These are phyloP conservation scores for Aureobasidium sp. DNA, from an alignment of 2,329 filamentous ascomycete species.

Conservation along the genomic window DNA sequence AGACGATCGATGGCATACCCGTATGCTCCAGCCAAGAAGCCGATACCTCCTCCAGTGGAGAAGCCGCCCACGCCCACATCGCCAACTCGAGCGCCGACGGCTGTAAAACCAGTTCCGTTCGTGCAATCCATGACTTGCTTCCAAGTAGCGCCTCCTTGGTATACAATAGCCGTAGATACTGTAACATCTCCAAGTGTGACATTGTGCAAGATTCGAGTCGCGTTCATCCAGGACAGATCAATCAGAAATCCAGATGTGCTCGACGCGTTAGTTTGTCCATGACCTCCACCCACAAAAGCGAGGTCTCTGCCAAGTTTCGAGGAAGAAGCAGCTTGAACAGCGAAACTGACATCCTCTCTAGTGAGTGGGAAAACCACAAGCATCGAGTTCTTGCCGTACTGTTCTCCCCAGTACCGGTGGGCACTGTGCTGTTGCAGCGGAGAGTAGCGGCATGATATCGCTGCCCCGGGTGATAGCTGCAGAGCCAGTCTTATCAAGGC, in stretches of 20 bases:
- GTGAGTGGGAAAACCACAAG: slow-evolving; percentile 16
- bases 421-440: slow-evolving; percentile 13
- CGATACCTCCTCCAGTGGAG: slow-evolving; percentile 15
- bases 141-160: slow-evolving; percentile 16
- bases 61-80: slow-evolving; percentile 16
- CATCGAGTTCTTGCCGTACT: slow-evolving; percentile 13
- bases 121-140: slow-evolving; percentile 11
- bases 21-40: slow-evolving; percentile 13
- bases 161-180: slow-evolving; percentile 8
- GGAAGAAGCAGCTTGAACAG: slow-evolving; percentile 11
- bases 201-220: slow-evolving; percentile 13
- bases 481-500: slow-evolving; percentile 10
- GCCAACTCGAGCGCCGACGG: slow-evolving; percentile 15
- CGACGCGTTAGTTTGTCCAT: slow-evolving; percentile 16
- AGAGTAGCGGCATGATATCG: slow-evolving; percentile 13
- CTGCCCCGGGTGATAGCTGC: slow-evolving; percentile 4
- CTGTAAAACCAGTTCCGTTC: slow-evolving; percentile 10
- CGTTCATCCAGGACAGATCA: slow-evolving; percentile 16
- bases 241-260: slow-evolving; percentile 14
- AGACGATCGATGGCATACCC: slow-evolving; percentile 16
- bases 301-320: slow-evolving; percentile 12
- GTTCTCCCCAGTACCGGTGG: slow-evolving; percentile 14
- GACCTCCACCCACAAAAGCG: slow-evolving; percentile 15
- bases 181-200: slow-evolving; percentile 5
- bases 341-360: slow-evolving; percentile 10